Evolutionary conservation across 306 rosid genomes (phyloP), one percentile per base, ranked within the genome.

Genomic region (Quercus suber): DNA sequence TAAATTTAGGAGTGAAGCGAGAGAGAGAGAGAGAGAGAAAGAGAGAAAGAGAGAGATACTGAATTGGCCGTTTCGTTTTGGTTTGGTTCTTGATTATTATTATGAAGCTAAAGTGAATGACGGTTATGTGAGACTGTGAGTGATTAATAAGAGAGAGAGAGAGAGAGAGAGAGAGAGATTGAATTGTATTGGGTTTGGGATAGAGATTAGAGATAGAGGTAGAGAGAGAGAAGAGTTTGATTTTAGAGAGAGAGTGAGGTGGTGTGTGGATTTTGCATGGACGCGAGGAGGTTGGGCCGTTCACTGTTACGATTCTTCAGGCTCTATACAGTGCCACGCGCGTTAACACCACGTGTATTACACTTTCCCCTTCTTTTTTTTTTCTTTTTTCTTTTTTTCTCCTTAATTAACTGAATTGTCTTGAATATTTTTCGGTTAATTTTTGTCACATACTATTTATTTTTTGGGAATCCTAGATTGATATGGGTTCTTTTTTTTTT

Each of bases 261-360:
- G 79, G 73, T 64, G 73, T 76, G 72, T 0, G 86, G 86, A 78
- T 82, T 82, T 86, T 80, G 91, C 91, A 87, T 92, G 94, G 90
- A 78, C 77, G 73, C 78, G 37, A 56, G 69, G 72, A 70, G 80
- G 81, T 78, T 51, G 75, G 73, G 92, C 89, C 89, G 89, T 88
- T 86, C 79, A 63, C 83, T 74, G 80, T 49, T 14, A 55, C 60
- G 60, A 64, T 43, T 19, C 59, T n/a, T 10, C 5, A 19, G 43
- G 31, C 3, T 13, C 19, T 17, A 6, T 2, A 23, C 58, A 4
- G 2, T 6, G 7, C 30, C 89, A 86, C 89, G 86, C 86, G 86
- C 82, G 9, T 0, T 11, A 0, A 0, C 4, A 21, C 37, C 31
- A 74, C 88, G 89, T 82, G 7, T 1, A 3, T 2, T 0, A 4